phyloP scores from a whole-genome alignment of 2,329 filamentous ascomycete species.

The Aschersonia sp. region DNA sequence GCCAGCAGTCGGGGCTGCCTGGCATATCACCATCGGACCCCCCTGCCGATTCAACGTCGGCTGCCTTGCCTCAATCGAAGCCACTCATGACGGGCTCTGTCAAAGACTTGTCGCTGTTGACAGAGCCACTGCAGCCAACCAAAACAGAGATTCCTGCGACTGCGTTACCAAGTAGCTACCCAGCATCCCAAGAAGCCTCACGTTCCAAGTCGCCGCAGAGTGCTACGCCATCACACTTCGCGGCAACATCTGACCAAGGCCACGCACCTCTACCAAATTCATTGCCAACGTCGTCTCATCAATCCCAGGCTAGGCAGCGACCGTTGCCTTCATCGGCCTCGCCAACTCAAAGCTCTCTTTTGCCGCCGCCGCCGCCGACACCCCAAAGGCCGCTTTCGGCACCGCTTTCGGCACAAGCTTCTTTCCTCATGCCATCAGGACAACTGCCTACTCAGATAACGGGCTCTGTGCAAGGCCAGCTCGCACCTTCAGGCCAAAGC shows the following conservation, averaged over 20 bases:
- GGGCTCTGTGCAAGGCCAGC: constrained; percentile 45
- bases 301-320: constrained; percentile 40
- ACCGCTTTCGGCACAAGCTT: constrained; percentile 66
- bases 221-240: constrained; percentile 46
- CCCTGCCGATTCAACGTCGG: constrained; percentile 7
- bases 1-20: constrained; percentile 33
- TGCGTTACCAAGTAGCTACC: constrained; percentile 1
- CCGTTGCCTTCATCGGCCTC: constrained; percentile 54
- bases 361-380: constrained; percentile 52
- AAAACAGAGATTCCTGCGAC: constrained; percentile 21
- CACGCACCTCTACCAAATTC: constrained; percentile 14
- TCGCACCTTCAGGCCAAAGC: constrained; percentile 63
- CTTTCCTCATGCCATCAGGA: constrained; percentile 53
- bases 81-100: constrained; percentile 36
- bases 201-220: constrained; percentile 33
- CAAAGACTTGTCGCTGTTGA: constrained; percentile 41
- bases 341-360: constrained; percentile 46
- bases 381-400: constrained; percentile 75
- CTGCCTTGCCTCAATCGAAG: constrained; percentile 9
- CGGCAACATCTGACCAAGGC: constrained; percentile 23
- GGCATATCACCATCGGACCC: background rate
- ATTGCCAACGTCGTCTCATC: constrained; percentile 9
- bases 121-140: constrained; percentile 36
- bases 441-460: constrained; percentile 75
- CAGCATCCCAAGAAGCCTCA: constrained; percentile 14